Evolutionary conservation across 2,329 filamentous ascomycete genomes (phyloP).

Genomic region (Sarocladium strictum): DNA sequence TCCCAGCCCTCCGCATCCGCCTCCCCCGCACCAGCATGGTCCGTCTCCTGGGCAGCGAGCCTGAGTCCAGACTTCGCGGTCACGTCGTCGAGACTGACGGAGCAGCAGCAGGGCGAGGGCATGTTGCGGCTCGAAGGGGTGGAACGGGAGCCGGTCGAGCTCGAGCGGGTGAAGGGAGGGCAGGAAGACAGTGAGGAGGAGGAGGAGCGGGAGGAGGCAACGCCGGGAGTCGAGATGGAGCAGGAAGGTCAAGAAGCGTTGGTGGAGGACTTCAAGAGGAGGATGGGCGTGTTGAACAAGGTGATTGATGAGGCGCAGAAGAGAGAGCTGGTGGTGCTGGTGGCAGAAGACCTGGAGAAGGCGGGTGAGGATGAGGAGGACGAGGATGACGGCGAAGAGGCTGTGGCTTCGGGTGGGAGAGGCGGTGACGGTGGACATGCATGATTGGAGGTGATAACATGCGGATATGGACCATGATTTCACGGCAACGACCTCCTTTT

Average conservation of each 20-base stretch:
- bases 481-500: not conserved
- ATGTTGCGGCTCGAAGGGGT: slow-evolving; percentile 31
- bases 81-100: slow-evolving; percentile 36
- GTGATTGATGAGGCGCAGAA: slow-evolving; percentile 48
- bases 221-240: slow-evolving; percentile 25
- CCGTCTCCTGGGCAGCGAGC: slow-evolving; percentile 63
- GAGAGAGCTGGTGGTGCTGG: slow-evolving; percentile 18
- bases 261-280: slow-evolving; percentile 50
- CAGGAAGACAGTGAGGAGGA: slow-evolving; percentile 9
- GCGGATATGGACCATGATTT: not conserved
- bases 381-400: slow-evolving; percentile 11
- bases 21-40: slow-evolving; percentile 28
- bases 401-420: not conserved
- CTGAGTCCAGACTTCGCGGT: slow-evolving; percentile 69
- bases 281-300: slow-evolving; percentile 48
- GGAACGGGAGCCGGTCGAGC: slow-evolving; percentile 20
- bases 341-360: slow-evolving; percentile 11
- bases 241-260: slow-evolving; percentile 36
- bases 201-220: too few species aligned
- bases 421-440: slow-evolving; percentile 11
- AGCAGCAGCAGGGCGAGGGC: slow-evolving; percentile 32
- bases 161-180: not conserved
- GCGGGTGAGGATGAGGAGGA: slow-evolving; percentile 10
- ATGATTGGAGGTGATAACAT: not conserved
- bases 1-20: slow-evolving; percentile 14